Percentiles rank a stretch among this genome's conserved stretches.
Evolutionary conservation across 2,329 filamentous ascomycete species (phyloP).

Genomic region (Cladosporium colombiae): DNA sequence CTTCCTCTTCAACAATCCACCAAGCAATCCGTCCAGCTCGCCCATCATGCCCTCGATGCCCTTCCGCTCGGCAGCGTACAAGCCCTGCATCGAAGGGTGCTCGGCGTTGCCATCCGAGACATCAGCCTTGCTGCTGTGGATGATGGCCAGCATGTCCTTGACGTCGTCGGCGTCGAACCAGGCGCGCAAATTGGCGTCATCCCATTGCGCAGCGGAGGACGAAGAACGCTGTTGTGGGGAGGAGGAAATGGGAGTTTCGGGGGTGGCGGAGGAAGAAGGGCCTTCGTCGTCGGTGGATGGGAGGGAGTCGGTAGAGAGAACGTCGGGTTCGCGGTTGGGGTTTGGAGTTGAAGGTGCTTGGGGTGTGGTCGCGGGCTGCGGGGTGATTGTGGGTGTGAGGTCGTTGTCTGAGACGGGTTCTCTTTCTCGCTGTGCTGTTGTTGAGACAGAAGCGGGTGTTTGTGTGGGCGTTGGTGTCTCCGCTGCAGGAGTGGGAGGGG

Average conservation of each 20-base stretch:
- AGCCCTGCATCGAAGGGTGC: conserved; percentile 75
- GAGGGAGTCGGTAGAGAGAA: conserved; percentile 1
- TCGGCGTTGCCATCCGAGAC: conserved; percentile 66
- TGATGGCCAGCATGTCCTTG: conserved; percentile 83
- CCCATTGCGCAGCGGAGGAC: conserved; percentile 58
- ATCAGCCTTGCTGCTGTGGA: conserved; percentile 81
- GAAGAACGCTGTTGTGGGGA: conserved; percentile 12
- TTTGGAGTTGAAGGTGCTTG: neutral
- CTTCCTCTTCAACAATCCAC: conserved; percentile 24
- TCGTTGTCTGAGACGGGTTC: conserved; percentile 29
- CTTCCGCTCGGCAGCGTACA: conserved; percentile 86
- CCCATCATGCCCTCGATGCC: conserved; percentile 84
- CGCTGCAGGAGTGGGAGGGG: neutral
- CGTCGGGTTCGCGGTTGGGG: neutral
- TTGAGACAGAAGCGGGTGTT: neutral
- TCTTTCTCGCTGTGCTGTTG: neutral
- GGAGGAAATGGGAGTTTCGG: conserved; percentile 7
- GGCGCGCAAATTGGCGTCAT: conserved; percentile 77
- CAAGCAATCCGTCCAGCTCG: conserved; percentile 67
- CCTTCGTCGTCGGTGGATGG: conserved; percentile 15
- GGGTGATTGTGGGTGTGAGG: conserved; percentile 35
- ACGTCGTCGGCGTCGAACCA: conserved; percentile 88
- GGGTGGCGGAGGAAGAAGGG: conserved; percentile 16
- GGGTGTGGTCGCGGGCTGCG: conserved; percentile 20
- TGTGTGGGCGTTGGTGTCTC: neutral